Evolutionary conservation across 164 flowering plant genomes (phyloP), one percentile per base, ranked within the genome.

Genomic region (Vitis cinerea): DNA sequence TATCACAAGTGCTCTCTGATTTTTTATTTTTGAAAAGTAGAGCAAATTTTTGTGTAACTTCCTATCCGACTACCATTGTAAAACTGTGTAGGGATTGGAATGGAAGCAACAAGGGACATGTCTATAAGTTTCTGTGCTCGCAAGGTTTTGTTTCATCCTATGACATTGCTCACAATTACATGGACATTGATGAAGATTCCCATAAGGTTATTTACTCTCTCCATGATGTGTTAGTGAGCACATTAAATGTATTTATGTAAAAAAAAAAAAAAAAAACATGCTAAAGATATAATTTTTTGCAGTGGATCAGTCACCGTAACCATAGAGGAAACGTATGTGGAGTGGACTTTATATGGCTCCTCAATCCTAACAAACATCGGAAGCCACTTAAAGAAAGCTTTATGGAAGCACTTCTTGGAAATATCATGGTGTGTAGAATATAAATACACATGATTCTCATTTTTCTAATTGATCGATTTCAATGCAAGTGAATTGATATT

Each of bases 241-340:
- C 27, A 12, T 60, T 2, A 60, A 27, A 23, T 23, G 27, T 23
- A 23, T 23, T 23, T 23, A 23, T 23, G 27, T 23, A 23, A 23
- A 23, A 23, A 23, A 23, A 23, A 23, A 23, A 23, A 23, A 23
- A 23, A 23, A 23, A 23, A 31, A 37, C 16, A 3, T 30, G 23
- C 19, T 68, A 29, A 47, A 31, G 0, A 55, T 65, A n/a, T 52
- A 9, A 31, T 61, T 47, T 50, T 12, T 56, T 52, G 49, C 67
- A 77, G 80, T 77, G 80, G 80, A 50, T 77, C 53, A 77, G 80
- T 66, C 80, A 77, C 59, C 80, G 71, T 44, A 77, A 77, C 59
- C 80, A 77, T 56, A 69, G 80, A 72, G 80, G 80, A 51, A 77
- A 77, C 16, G 27, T 73, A 51, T 77, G 80, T 47, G 80, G 71